Conservation (phyloP, 2,329 filamentous ascomycete species). For the Cyphellophora europaea region DNA sequence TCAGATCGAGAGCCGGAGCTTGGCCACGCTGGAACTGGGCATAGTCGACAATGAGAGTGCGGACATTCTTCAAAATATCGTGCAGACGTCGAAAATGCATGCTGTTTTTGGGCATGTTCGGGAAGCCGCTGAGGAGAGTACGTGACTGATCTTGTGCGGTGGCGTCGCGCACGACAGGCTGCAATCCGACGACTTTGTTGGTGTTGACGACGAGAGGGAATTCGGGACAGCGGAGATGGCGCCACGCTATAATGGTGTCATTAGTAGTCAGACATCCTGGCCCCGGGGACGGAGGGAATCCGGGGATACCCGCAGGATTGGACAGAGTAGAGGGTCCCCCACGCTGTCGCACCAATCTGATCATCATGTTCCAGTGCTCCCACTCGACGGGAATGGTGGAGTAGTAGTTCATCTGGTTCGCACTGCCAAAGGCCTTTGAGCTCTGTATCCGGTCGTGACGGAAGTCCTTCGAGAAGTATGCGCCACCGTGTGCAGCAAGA, state of each 20-base stretch:
- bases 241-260: constrained; percentile 7
- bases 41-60: background rate
- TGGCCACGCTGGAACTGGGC: background rate
- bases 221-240: constrained; percentile 1
- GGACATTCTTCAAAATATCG: background rate
- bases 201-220: constrained; percentile 6
- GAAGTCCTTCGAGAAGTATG: constrained; percentile 1
- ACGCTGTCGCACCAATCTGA: constrained; percentile 3
- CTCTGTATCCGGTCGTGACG: constrained; percentile 2
- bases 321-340: constrained; percentile 5
- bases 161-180: constrained; percentile 3
- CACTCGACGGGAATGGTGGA: constrained; percentile 4
- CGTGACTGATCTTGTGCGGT: background rate
- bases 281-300: background rate
- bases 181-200: constrained; percentile 4
- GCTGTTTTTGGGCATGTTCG: background rate
- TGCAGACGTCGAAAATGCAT: background rate
- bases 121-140: background rate
- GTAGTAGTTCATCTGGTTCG: constrained; percentile 8
- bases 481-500: constrained; percentile 6
- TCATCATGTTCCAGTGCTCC: constrained; percentile 7
- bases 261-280: constrained; percentile 6
- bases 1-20: background rate
- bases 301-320: background rate
- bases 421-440: constrained; percentile 1